These are phyloP conservation scores for Saussurea involucrata DNA, from an alignment of 129 eudicot genomes.

Conservation along the genomic window DNA sequence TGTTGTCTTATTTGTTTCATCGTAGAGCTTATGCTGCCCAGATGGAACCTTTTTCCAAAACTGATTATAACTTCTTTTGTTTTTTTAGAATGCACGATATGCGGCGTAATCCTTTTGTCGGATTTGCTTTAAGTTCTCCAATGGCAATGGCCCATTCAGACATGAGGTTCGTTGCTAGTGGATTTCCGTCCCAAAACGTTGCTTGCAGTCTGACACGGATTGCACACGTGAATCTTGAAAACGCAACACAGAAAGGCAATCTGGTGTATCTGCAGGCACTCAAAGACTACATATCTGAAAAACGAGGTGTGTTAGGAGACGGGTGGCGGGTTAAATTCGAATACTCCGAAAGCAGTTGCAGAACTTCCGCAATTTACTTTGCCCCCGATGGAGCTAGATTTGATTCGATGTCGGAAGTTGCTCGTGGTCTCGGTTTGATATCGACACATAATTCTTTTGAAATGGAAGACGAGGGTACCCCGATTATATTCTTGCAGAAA, in stretches of 20 bases:
- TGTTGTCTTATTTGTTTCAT: background rate
- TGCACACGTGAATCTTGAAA: slow-evolving; percentile 26
- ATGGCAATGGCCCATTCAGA: slow-evolving; percentile 38
- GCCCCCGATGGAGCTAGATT: slow-evolving; percentile 56
- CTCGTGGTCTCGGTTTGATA: slow-evolving; percentile 44
- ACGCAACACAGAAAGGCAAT: slow-evolving; percentile 33
- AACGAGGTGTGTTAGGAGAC: slow-evolving; percentile 40
- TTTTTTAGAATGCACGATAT: slow-evolving; percentile 47
- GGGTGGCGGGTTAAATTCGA: slow-evolving; percentile 59
- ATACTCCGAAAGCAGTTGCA: slow-evolving; percentile 29
- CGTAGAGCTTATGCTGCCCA: background rate
- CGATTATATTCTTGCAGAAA: slow-evolving; percentile 9
- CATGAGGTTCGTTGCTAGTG: slow-evolving; percentile 28
- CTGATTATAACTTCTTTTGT: slow-evolving; percentile 1
- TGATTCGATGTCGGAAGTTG: slow-evolving; percentile 56
- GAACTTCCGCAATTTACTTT: slow-evolving; percentile 44
- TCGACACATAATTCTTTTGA: slow-evolving; percentile 24
- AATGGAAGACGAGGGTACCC: slow-evolving; percentile 25
- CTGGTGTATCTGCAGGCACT: slow-evolving; percentile 46
- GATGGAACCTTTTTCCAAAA: background rate
- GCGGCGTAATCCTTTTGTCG: slow-evolving; percentile 27
- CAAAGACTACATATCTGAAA: slow-evolving; percentile 44
- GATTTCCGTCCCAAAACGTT: slow-evolving; percentile 35
- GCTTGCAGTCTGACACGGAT: slow-evolving; percentile 25
- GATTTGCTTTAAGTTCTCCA: slow-evolving; percentile 28